Percentiles rank a stretch among this genome's conserved stretches.
Evolutionary conservation across 1,139 yeast genomes (phyloP).

Genomic region (Yamadazyma atlantica): DNA sequence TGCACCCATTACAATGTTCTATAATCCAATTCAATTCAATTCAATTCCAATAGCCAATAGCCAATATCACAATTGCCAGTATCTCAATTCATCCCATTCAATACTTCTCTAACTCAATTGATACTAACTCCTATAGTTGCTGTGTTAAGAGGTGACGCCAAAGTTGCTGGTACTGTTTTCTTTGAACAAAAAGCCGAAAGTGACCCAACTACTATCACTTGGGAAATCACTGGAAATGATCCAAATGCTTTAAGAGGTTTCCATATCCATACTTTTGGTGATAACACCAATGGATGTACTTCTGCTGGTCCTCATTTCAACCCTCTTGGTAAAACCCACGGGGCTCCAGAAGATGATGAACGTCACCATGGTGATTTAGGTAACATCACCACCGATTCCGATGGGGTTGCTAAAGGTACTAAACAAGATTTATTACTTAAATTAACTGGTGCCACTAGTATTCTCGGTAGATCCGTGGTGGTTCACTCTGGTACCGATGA

Average conservation of each 20-base stretch:
- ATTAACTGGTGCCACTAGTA: conserved; percentile 80
- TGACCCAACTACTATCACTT: conserved; percentile 81
- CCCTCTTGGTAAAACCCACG: conserved; percentile 89
- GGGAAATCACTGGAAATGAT: conserved; percentile 86
- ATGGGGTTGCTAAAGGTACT: conserved; percentile 88
- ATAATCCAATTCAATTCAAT: too few relatives aligned
- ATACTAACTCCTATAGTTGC: conserved; percentile 60
- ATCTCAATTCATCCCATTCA: too few relatives aligned
- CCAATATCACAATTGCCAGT: too few relatives aligned
- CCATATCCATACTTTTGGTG: conserved; percentile 98
- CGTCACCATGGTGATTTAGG: conserved; percentile 99
- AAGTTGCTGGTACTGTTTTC: conserved; percentile 79
- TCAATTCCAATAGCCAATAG: too few relatives aligned
- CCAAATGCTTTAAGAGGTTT: conserved; percentile 90
- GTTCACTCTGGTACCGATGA: conserved; percentile 95
- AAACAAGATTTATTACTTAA: conserved; percentile 75
- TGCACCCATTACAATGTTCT: too few relatives aligned
- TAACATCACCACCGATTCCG: conserved; percentile 81
- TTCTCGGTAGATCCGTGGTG: conserved; percentile 94
- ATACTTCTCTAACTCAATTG: neutral
- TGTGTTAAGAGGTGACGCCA: conserved; percentile 92
- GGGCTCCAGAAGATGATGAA: conserved; percentile 84
- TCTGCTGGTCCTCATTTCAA: conserved; percentile 99
- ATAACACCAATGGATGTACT: conserved; percentile 97
- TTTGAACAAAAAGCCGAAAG: conserved; percentile 80